phyloP scores from a whole-genome alignment of 2,329 filamentous ascomycete genomes.

The Exophiala oligosperma region DNA sequence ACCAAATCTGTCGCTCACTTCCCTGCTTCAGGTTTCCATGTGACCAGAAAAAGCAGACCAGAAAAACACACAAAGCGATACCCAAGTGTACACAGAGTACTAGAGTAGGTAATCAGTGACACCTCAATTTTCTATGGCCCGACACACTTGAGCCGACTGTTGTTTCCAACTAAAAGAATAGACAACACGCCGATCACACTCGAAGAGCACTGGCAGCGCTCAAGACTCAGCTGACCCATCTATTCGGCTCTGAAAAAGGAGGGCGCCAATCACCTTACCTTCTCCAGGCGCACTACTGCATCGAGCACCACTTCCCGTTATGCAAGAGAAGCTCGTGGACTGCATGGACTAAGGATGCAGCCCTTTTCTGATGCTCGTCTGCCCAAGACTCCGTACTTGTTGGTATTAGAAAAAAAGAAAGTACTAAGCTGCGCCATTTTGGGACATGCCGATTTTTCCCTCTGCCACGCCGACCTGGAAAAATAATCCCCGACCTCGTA shows the following conservation, averaged over 20 bases:
- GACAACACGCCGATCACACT: neutral
- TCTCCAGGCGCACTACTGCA: slow-evolving; percentile 18
- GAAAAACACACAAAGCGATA: neutral
- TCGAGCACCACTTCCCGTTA: slow-evolving; percentile 1
- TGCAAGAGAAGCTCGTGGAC: slow-evolving; percentile 12
- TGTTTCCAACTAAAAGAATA: neutral
- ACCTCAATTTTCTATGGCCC: too few species aligned
- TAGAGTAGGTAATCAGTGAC: too few species aligned
- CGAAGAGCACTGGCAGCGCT: slow-evolving; percentile 2
- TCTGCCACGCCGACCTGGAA: neutral
- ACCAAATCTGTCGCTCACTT: neutral
- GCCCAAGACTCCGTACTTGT: too few species aligned
- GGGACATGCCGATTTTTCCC: too few species aligned
- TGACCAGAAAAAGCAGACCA: neutral
- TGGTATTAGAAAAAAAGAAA: too few species aligned
- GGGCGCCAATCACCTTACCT: slow-evolving; percentile 21
- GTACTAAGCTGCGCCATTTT: too few species aligned
- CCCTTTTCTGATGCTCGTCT: neutral
- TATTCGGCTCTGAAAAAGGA: slow-evolving; percentile 13
- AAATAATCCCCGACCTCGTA: neutral
- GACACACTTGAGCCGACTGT: neutral
- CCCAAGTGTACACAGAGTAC: neutral
- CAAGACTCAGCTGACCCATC: slow-evolving; percentile 21
- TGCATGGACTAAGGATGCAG: neutral
- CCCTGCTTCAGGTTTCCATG: neutral